Evolutionary conservation across 768 basidiomycete species (phyloP).

Genomic region (Leccinum pellstonianum): DNA sequence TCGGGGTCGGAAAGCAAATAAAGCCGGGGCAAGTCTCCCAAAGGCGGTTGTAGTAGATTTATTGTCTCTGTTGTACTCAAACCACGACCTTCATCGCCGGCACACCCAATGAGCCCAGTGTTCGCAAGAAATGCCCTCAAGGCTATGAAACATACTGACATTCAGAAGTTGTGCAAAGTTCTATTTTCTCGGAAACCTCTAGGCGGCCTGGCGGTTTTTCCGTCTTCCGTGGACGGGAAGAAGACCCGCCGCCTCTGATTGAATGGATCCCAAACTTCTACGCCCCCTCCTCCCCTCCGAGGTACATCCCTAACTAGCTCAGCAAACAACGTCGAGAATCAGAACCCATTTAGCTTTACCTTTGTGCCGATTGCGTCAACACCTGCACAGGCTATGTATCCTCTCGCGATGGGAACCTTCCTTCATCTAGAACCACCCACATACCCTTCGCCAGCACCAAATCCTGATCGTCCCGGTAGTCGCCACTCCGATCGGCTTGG

Average conservation of each 20-base stretch:
- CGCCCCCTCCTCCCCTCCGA: constrained; percentile 40
- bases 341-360: constrained; percentile 50
- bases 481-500: constrained; percentile 34
- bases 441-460: constrained; percentile 34
- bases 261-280: constrained; percentile 55
- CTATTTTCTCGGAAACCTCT: constrained; percentile 12
- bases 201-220: constrained; percentile 40
- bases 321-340: constrained; percentile 52
- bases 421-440: constrained; percentile 36
- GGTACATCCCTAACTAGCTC: constrained; percentile 42
- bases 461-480: constrained; percentile 33
- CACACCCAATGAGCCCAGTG: constrained; percentile 23
- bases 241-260: constrained; percentile 50
- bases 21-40: neutral
- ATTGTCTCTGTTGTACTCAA: constrained; percentile 46
- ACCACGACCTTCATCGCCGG: constrained; percentile 34
- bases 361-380: constrained; percentile 54
- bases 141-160: constrained; percentile 50
- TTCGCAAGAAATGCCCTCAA: constrained; percentile 45
- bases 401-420: constrained; percentile 36
- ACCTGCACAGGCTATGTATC: constrained; percentile 43
- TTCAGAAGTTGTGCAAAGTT: constrained; percentile 62
- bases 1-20: constrained; percentile 24
- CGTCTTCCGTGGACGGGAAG: constrained; percentile 44
- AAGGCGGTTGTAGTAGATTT: constrained; percentile 17